Evolutionary conservation across 495 filamentous ascomycete species (phyloP), one percentile per base, ranked within the genome.

Genomic region (Aspergillus carlsbadensis): DNA sequence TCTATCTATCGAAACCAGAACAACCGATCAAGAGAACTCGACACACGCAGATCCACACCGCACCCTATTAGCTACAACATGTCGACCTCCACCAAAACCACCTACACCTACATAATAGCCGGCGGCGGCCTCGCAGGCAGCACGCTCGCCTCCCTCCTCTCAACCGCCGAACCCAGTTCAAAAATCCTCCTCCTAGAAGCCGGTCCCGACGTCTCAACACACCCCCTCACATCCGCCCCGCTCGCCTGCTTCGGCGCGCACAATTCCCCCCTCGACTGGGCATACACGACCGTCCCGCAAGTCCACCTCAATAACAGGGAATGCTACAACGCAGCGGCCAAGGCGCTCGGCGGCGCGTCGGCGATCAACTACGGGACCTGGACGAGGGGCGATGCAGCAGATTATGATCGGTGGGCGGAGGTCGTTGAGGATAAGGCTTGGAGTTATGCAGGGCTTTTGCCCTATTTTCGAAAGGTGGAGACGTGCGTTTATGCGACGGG

Each of bases 41-140:
- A n/a, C n/a, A n/a, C n/a, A n/a, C n/a, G n/a, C n/a, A n/a, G n/a
- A n/a, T n/a, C n/a, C n/a, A n/a, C n/a, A n/a, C n/a, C n/a, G n/a
- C n/a, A n/a, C n/a, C n/a, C n/a, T n/a, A n/a, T n/a, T n/a, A n/a
- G n/a, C n/a, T n/a, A n/a, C n/a, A n/a, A n/a, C n/a, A n/a, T n/a
- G n/a, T n/a, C n/a, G n/a, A n/a, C n/a, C n/a, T n/a, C n/a, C n/a
- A n/a, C n/a, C n/a, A n/a, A n/a, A n/a, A n/a, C n/a, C n/a, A 29
- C n/a, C 29, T 66, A 63, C 43, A 72, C 75, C 61, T 76, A 67
- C 49, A 62, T 77, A 20, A 70, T 77, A 42, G 53, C 71, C 35
- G 73, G 79, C 0, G 80, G 73, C 4, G 81, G 81, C 5, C 76
- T 68, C 6, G 54, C 70, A 11, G 73, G 65, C 11, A 72, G 67